phyloP scores from a whole-genome alignment of 176 grass and related monocot species.

The Paspalum vaginatum region DNA sequence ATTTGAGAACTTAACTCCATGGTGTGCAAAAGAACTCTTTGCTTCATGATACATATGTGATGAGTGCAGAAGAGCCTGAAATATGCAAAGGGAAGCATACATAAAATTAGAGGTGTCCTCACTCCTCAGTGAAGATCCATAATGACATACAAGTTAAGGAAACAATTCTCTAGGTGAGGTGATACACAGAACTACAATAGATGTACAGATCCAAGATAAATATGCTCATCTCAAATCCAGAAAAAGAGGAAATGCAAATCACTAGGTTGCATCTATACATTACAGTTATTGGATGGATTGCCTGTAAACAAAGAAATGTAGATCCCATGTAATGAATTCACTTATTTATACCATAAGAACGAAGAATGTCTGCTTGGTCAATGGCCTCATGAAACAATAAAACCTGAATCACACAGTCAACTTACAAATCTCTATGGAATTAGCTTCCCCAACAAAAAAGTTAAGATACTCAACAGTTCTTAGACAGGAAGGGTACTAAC shows the following conservation, averaged over 20 bases:
- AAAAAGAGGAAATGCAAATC: not conserved
- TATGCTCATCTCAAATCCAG: not conserved
- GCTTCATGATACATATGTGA: slow-evolving; percentile 99
- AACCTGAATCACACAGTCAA: not conserved
- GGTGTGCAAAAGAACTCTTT: slow-evolving; percentile 74
- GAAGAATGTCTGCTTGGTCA: not conserved
- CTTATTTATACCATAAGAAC: not conserved
- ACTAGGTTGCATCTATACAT: not conserved
- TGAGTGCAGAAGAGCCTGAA: slow-evolving; percentile 93
- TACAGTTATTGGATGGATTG: slow-evolving; percentile 2
- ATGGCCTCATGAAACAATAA: not conserved
- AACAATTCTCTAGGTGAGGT: slow-evolving; percentile 7
- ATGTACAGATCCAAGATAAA: slow-evolving; percentile 13
- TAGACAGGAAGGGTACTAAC: not conserved
- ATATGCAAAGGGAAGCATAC: slow-evolving; percentile 19
- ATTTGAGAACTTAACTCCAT: slow-evolving; percentile 88
- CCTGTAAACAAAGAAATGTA: not conserved
- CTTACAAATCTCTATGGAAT: not conserved
- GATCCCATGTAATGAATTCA: not conserved
- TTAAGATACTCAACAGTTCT: not conserved
- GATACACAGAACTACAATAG: not conserved
- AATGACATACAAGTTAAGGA: not conserved
- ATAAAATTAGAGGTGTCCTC: slow-evolving; percentile 17
- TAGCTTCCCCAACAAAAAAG: slow-evolving; percentile 7
- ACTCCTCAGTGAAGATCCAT: not conserved